Percentiles rank a stretch among this genome's conserved stretches.
Evolutionary conservation across 73 alveolate species (phyloP).

Genomic region (Paramecium biaurelia): DNA sequence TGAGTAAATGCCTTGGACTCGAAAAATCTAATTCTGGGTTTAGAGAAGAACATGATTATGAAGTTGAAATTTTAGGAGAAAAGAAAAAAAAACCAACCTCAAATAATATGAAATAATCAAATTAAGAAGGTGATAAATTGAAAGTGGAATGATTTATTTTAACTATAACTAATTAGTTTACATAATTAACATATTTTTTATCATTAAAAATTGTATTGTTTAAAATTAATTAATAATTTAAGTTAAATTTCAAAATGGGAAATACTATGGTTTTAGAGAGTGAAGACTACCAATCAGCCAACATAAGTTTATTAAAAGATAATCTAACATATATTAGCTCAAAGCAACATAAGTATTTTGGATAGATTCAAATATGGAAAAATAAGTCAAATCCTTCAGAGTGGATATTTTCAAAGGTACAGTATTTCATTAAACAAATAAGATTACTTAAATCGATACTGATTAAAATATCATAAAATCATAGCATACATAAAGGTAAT

Average conservation of each 20-base stretch:
- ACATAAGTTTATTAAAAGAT: background rate
- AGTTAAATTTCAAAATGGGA: slow-evolving; percentile 22
- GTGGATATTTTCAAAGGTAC: background rate
- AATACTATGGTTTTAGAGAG: background rate
- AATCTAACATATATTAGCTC: background rate
- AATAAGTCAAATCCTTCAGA: background rate
- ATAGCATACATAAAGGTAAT: background rate
- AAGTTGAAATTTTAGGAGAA: background rate
- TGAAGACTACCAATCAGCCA: background rate
- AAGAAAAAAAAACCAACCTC: background rate
- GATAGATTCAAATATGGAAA: background rate
- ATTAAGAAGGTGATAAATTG: background rate
- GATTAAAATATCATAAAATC: background rate
- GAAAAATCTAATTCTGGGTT: slow-evolving; percentile 47
- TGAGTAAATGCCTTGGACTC: slow-evolving; percentile 23
- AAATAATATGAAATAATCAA: background rate
- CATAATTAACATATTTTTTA: background rate
- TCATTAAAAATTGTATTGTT: background rate
- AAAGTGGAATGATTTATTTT: background rate
- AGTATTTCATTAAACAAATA: background rate
- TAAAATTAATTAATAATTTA: background rate
- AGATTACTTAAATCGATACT: background rate
- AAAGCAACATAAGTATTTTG: background rate
- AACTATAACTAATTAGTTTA: background rate
- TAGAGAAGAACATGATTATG: slow-evolving; percentile 56